These are phyloP conservation scores for Staphylotrichum tortipilum DNA, from an alignment of 495 filamentous ascomycete species.

Conservation along the genomic window DNA sequence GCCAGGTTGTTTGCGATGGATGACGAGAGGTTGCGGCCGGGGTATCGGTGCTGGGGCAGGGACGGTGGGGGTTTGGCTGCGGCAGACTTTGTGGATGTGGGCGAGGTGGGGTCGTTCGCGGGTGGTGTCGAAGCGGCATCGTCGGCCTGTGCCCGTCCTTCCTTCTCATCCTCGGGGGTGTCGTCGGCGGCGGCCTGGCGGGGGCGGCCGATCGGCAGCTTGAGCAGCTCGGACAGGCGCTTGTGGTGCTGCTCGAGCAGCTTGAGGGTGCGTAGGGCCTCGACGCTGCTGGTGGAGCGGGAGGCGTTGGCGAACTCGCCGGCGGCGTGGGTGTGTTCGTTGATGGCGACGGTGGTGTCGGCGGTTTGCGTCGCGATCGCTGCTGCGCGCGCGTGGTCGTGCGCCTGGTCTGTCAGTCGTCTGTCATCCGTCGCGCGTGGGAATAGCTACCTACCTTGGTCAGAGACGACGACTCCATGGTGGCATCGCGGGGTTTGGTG, in stretches of 20 bases:
- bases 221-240: slow-evolving; percentile 66
- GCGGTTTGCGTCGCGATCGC: slow-evolving; percentile 61
- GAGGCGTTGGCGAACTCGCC: slow-evolving; percentile 81
- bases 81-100: slow-evolving; percentile 19
- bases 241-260: slow-evolving; percentile 83
- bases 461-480: slow-evolving; percentile 38
- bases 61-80: slow-evolving; percentile 37
- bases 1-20: slow-evolving; percentile 90
- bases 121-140: slow-evolving; percentile 9
- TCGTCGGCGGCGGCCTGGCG: slow-evolving; percentile 34
- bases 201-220: slow-evolving; percentile 56
- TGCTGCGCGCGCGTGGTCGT: slow-evolving; percentile 81
- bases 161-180: slow-evolving; percentile 31
- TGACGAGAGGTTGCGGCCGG: slow-evolving; percentile 60
- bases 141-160: slow-evolving; percentile 18
- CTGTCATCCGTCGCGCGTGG: no score
- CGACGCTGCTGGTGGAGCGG: slow-evolving; percentile 61
- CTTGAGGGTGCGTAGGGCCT: slow-evolving; percentile 75
- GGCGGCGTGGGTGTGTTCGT: slow-evolving; percentile 82
- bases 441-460: slow-evolving; percentile 39
- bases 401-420: slow-evolving; percentile 48
- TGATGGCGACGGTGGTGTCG: slow-evolving; percentile 69
- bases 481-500: neutral
- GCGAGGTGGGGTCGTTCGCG: slow-evolving; percentile 12
- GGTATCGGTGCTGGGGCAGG: slow-evolving; percentile 38